Percentiles rank a stretch among this genome's conserved stretches.
phyloP scores from a whole-genome alignment of 345 rosid species.

The Populus deltoides region DNA sequence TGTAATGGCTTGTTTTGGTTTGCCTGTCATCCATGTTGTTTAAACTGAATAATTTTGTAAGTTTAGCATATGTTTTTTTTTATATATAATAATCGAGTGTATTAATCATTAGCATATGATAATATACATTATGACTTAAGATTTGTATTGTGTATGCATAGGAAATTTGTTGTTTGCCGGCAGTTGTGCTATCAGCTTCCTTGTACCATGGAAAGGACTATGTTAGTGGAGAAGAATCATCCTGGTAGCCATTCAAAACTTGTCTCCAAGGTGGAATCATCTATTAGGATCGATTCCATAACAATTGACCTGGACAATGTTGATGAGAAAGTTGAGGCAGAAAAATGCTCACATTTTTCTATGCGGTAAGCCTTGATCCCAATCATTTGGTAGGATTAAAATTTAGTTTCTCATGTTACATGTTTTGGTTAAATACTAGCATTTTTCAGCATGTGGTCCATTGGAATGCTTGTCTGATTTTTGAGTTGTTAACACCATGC shows the following conservation, averaged over 20 bases:
- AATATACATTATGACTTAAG: not conserved
- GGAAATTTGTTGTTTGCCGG: constrained; percentile 7
- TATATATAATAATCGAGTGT: too few species aligned
- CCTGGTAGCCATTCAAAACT: constrained; percentile 26
- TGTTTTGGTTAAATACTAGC: not conserved
- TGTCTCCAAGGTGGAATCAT: constrained; percentile 40
- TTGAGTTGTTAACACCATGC: not conserved
- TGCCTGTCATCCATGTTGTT: not conserved
- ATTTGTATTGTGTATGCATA: constrained; percentile 7
- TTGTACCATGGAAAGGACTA: constrained; percentile 25
- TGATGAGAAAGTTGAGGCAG: constrained; percentile 32
- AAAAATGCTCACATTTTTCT: constrained; percentile 63
- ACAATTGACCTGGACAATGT: constrained; percentile 46
- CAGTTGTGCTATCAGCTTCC: constrained; percentile 15
- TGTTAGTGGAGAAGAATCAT: constrained; percentile 31
- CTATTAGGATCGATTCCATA: constrained; percentile 54
- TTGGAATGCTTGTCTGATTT: not conserved
- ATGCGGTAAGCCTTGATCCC: constrained; percentile 51
- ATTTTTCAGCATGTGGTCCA: not conserved
- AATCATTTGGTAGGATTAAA: not conserved
- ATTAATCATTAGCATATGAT: constrained; percentile 2
- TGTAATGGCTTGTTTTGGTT: constrained; percentile 12
- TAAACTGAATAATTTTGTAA: not conserved
- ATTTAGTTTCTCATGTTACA: not conserved
- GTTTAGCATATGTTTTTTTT: not conserved